Evolutionary conservation across 129 eudicot genomes (phyloP), one percentile per base, ranked within the genome.

Genomic region (Flaveria bidentis): DNA sequence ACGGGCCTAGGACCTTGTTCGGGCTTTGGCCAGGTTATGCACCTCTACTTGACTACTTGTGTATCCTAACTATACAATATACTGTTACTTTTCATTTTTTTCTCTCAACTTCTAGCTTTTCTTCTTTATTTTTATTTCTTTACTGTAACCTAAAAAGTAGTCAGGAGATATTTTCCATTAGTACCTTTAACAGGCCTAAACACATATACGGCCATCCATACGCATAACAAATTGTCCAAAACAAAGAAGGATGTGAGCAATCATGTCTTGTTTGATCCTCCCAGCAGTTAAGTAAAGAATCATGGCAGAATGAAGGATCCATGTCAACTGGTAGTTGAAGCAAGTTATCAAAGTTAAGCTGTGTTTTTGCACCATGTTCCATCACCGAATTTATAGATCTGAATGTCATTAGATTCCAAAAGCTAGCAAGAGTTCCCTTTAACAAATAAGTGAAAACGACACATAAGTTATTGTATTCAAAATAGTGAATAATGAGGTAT

Each of bases 141-240:
- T 69, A 62, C 3, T 56, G 45, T 45, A 75, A 66, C 50, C 71
- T 62, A 69, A 52, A 67, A 66, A 66, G 17, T 62, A 67, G 67
- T 69, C 57, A 20, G 69, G 63, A 76, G n/a, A 62, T 42, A 46
- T 18, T 22, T 16, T 25, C 30, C 15, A 56, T 63, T 26, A 72
- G 45, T 87, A 93, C 98, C 98, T 93, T 93, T 77, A 93, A 56
- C 49, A 93, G 64, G 60, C 97, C 98, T 77, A 93, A 74, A 45
- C 91, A 81, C 47, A 90, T 71, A 73, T 93, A 90, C 23, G 91
- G 86, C 91, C 96, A 90, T 77, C 98, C 98, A 76, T 88, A 93
- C 76, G 96, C 91, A 60, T 57, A 82, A 74, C 84, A 90, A 13
- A 86, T 82, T 67, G 88, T 87, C 82, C 82, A 85, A 77, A 93